Percentiles rank a stretch among this genome's conserved stretches.
phyloP scores from a whole-genome alignment of 495 filamentous ascomycete species.

The Geoglossum glabrum region DNA sequence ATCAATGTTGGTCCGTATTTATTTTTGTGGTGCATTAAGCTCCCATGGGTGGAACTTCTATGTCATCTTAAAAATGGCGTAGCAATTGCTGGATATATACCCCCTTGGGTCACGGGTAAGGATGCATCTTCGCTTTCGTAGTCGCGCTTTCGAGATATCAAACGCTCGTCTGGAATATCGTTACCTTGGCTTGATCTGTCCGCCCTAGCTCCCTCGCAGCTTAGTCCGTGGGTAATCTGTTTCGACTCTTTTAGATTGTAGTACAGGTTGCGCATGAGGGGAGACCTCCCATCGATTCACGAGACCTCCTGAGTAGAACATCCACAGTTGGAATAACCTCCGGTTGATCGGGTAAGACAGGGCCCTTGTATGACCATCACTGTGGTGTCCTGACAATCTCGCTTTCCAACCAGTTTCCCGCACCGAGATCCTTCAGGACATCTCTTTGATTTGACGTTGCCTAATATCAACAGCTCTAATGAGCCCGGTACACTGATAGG shows the following conservation, averaged over 20 bases:
- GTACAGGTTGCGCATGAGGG: background rate
- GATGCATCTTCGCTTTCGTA: background rate
- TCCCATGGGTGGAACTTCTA: background rate
- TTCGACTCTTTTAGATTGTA: background rate
- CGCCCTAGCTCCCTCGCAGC: background rate
- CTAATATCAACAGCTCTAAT: background rate
- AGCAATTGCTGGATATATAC: background rate
- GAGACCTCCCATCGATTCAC: background rate
- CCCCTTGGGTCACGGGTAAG: background rate
- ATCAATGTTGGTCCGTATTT: background rate
- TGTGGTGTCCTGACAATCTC: background rate
- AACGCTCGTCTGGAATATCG: background rate
- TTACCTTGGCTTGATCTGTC: background rate
- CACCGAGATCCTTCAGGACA: background rate
- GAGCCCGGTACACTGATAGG: background rate
- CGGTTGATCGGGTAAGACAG: background rate
- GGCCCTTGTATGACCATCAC: background rate
- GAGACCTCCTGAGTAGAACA: background rate
- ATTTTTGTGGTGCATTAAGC: background rate
- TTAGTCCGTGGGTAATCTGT: background rate
- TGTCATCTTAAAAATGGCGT: background rate
- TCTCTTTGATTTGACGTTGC: background rate
- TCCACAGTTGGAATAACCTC: background rate
- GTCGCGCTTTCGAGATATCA: conserved; percentile 1
- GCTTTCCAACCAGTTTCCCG: background rate